Conservation (phyloP, 2,329 filamentous ascomycete species). For the Emergomyces pasteurianus region DNA sequence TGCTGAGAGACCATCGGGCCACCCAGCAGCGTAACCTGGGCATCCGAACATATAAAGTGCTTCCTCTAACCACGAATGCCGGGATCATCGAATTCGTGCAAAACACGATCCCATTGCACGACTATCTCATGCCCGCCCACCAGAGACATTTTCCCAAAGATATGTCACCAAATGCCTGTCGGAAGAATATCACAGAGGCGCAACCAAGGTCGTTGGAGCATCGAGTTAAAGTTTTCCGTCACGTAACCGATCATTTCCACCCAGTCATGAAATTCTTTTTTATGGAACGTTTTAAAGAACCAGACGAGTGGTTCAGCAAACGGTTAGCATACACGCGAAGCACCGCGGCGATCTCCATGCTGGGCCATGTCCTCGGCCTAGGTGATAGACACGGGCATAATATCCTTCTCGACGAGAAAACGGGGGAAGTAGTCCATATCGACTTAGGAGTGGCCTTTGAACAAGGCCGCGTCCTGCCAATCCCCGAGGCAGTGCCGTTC, state of each 20-base stretch:
- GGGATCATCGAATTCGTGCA: constrained; percentile 96
- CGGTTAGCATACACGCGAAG: constrained; percentile 85
- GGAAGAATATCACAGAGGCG: constrained; percentile 65
- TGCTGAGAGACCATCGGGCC: constrained; percentile 72
- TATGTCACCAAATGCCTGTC: constrained; percentile 60
- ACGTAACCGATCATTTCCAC: constrained; percentile 69
- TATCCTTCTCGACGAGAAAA: constrained; percentile 80
- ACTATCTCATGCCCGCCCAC: constrained; percentile 86
- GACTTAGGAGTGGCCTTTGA: constrained; percentile 96
- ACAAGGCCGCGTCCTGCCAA: constrained; percentile 83
- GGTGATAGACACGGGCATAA: constrained; percentile 96
- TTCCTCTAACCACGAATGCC: constrained; percentile 71
- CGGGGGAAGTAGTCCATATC: constrained; percentile 91
- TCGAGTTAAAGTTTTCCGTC: constrained; percentile 63
- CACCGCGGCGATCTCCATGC: constrained; percentile 88
- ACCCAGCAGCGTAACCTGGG: constrained; percentile 81
- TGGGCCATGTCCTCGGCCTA: constrained; percentile 83
- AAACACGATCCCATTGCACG: constrained; percentile 82
- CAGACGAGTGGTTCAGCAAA: constrained; percentile 89
- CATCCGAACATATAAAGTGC: constrained; percentile 93
- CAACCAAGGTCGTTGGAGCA: constrained; percentile 58
- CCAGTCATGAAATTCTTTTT: constrained; percentile 97
- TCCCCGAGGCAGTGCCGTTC: constrained; percentile 94
- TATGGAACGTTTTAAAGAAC: constrained; percentile 84
- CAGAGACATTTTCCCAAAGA: constrained; percentile 76